Evolutionary conservation across 2,329 filamentous ascomycete genomes (phyloP).

Genomic region (Colletotrichum costaricense): DNA sequence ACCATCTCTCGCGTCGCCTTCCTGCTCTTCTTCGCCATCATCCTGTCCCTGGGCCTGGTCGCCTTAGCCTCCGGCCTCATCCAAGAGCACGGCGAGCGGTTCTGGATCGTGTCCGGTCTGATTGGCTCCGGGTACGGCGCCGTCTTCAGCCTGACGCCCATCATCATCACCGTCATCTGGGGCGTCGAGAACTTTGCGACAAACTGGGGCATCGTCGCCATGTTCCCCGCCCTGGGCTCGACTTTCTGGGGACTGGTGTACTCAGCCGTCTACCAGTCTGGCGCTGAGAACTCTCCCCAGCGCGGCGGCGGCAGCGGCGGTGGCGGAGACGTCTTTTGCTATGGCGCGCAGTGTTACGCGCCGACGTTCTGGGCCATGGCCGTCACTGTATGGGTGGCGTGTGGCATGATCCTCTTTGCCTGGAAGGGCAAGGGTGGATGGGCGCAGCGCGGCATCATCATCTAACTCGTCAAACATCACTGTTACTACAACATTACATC

Average conservation of each 20-base stretch:
- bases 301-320: constrained; percentile 44
- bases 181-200: constrained; percentile 98
- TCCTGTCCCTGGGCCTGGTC: constrained; percentile 81
- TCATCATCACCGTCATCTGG: constrained; percentile 97
- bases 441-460: constrained; percentile 79
- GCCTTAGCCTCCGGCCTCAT: constrained; percentile 81
- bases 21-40: constrained; percentile 77
- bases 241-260: constrained; percentile 95
- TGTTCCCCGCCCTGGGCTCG: constrained; percentile 88
- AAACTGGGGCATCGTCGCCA: constrained; percentile 96
- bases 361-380: constrained; percentile 89
- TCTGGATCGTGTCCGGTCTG: constrained; percentile 86
- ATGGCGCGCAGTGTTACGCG: constrained; percentile 84
- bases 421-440: constrained; percentile 85
- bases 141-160: constrained; percentile 88
- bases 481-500: neutral
- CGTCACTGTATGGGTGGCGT: constrained; percentile 81
- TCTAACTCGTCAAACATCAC: constrained; percentile 44
- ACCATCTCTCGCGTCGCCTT: constrained; percentile 83
- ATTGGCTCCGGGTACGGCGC: constrained; percentile 95
- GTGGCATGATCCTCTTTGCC: constrained; percentile 77
- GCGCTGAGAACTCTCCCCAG: constrained; percentile 58
- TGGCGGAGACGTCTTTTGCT: constrained; percentile 74
- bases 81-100: constrained; percentile 80
- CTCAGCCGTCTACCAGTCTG: constrained; percentile 80